Conservation (phyloP, 257 asterid species). For the Salvia splendens region DNA sequence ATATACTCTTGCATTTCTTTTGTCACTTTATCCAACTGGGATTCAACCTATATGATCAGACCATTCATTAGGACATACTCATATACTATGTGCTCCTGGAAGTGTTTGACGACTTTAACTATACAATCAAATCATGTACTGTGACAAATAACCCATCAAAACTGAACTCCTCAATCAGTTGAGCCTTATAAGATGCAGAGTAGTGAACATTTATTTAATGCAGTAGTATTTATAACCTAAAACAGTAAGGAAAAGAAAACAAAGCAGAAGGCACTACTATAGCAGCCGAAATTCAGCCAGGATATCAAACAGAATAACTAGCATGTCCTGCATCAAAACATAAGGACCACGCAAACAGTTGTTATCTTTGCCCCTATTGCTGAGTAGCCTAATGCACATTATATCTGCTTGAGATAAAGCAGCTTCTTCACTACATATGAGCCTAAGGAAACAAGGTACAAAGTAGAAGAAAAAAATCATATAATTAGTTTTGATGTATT, state of each 20-base stretch:
- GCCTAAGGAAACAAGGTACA: not conserved
- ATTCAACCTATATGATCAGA: constrained; percentile 53
- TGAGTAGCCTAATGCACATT: constrained; percentile 4
- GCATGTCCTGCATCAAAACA: constrained; percentile 1
- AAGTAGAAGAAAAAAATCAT: constrained; percentile 12
- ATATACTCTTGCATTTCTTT: constrained; percentile 58
- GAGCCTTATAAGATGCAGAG: constrained; percentile 2
- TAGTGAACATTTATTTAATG: not conserved
- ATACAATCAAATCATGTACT: not conserved
- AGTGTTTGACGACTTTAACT: not conserved
- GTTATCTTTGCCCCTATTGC: not conserved
- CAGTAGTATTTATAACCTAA: not conserved
- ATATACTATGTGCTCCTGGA: constrained; percentile 8
- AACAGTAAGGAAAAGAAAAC: not conserved
- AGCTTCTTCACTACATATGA: not conserved
- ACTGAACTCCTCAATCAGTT: constrained; percentile 10
- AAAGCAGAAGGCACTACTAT: not conserved
- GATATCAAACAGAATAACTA: constrained; percentile 7
- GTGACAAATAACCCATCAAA: not conserved
- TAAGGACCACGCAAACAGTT: not conserved
- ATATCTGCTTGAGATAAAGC: constrained; percentile 6
- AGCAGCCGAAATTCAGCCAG: not conserved
- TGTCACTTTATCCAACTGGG: constrained; percentile 46
- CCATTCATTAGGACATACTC: constrained; percentile 27
- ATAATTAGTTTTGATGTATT: not conserved